Conservation (phyloP, 2,329 filamentous ascomycete genomes). For the Ceratocystis colombiana region DNA sequence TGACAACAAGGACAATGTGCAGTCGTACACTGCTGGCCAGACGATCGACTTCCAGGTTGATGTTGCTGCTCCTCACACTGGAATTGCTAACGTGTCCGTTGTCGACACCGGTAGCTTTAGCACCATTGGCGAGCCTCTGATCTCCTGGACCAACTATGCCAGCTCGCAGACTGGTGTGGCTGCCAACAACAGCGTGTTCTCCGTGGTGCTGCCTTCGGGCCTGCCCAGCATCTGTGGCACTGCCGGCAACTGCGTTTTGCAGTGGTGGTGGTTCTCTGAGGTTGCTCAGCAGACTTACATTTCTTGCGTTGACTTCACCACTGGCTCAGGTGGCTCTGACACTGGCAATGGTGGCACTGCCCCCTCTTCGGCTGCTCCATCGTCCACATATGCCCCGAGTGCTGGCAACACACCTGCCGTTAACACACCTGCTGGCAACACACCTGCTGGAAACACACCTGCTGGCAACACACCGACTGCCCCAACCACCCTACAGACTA, state of each 20-base stretch:
- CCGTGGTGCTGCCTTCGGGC: slow-evolving; percentile 34
- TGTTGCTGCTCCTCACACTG: slow-evolving; percentile 39
- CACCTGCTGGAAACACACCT: not conserved
- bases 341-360: not conserved
- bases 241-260: slow-evolving; percentile 34
- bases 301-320: slow-evolving; percentile 34
- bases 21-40: slow-evolving; percentile 38
- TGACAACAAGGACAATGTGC: slow-evolving; percentile 38
- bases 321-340: slow-evolving; percentile 15
- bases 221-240: slow-evolving; percentile 30
- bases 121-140: slow-evolving; percentile 44
- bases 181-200: slow-evolving; percentile 39
- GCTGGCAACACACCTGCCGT: not conserved
- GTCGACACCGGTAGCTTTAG: slow-evolving; percentile 44
- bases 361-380: not conserved
- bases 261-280: slow-evolving; percentile 40
- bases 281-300: slow-evolving; percentile 35
- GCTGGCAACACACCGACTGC: not conserved
- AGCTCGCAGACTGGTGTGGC: slow-evolving; percentile 35
- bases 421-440: not conserved
- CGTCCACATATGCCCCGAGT: not conserved
- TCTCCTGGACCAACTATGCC: slow-evolving; percentile 47
- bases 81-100: slow-evolving; percentile 47
- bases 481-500: not conserved
- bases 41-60: slow-evolving; percentile 36